These are phyloP conservation scores for Melaleuca quinquenervia DNA, from an alignment of 345 rosid genomes.

Conservation along the genomic window DNA sequence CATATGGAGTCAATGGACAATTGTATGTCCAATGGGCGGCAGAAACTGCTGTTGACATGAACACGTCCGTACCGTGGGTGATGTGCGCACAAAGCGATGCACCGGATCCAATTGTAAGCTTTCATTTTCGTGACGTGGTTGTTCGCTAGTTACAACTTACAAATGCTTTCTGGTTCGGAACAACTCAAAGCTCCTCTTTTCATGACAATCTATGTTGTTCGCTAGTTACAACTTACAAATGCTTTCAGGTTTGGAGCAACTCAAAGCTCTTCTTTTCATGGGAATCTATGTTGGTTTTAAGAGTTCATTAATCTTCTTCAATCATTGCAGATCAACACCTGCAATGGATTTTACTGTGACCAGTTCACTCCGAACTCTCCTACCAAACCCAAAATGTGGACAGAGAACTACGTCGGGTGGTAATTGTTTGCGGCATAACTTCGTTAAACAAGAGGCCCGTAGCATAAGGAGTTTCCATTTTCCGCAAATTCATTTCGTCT, in stretches of 20 bases:
- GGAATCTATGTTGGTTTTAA: not conserved
- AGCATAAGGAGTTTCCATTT: not conserved
- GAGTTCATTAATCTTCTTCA: not conserved
- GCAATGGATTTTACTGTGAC: slow-evolving; percentile 65
- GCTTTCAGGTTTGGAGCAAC: not conserved
- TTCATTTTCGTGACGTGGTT: not conserved
- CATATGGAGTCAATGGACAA: slow-evolving; percentile 41
- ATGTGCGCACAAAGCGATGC: slow-evolving; percentile 55
- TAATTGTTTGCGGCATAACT: slow-evolving; percentile 1
- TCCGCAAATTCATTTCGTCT: not conserved
- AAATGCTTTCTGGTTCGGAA: not conserved
- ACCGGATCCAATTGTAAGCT: slow-evolving; percentile 48
- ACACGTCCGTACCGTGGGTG: slow-evolving; percentile 60
- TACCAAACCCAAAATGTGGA: slow-evolving; percentile 58
- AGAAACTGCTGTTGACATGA: slow-evolving; percentile 45
- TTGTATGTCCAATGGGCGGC: slow-evolving; percentile 59
- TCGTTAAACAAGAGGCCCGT: not conserved
- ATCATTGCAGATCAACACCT: slow-evolving; percentile 48
- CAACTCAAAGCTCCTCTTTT: not conserved
- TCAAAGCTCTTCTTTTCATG: not conserved
- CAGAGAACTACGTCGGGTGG: slow-evolving; percentile 65
- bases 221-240: not conserved
- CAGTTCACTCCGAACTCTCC: slow-evolving; percentile 41
- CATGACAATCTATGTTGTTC: not conserved
- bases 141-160: not conserved